phyloP scores from a whole-genome alignment of 768 basidiomycete genomes.

The Rhizopogon sp. region DNA sequence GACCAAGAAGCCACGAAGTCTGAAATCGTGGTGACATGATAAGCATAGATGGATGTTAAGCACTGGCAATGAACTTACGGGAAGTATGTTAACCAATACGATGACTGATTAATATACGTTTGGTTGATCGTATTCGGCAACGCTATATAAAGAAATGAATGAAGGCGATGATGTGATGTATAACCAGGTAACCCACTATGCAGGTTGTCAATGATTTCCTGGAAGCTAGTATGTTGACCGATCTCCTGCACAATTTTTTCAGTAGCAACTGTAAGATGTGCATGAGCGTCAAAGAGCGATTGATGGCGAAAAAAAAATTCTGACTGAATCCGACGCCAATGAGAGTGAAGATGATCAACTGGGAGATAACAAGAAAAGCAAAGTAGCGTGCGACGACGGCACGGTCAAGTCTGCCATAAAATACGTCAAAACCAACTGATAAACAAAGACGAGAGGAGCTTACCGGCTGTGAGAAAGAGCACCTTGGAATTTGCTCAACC shows the following conservation, averaged over 20 bases:
- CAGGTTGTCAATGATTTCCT: constrained; percentile 40
- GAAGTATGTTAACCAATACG: constrained; percentile 92
- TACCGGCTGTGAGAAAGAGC: constrained; percentile 29
- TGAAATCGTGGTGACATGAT: constrained; percentile 21
- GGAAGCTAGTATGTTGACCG: constrained; percentile 40
- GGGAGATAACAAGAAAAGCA: constrained; percentile 89
- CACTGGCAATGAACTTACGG: constrained; percentile 50
- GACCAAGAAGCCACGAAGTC: constrained; percentile 89
- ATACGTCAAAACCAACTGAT: constrained; percentile 1
- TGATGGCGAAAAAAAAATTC: constrained; percentile 20
- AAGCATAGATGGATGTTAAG: constrained; percentile 1
- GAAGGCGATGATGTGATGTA: not conserved
- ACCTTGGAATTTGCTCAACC: constrained; percentile 69
- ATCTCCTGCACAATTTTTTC: constrained; percentile 44
- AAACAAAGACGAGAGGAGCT: not conserved
- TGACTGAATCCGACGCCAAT: constrained; percentile 85
- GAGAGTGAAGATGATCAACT: constrained; percentile 90
- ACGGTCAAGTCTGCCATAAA: constrained; percentile 67
- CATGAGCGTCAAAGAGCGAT: not conserved
- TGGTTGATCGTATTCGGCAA: constrained; percentile 70
- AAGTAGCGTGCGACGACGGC: constrained; percentile 92
- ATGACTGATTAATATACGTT: constrained; percentile 88
- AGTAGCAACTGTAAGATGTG: constrained; percentile 19
- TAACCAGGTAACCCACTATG: constrained; percentile 25
- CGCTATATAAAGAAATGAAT: constrained; percentile 34